Evolutionary conservation across 305 asterid species (phyloP).

Genomic region (Plantago lanceolata): DNA sequence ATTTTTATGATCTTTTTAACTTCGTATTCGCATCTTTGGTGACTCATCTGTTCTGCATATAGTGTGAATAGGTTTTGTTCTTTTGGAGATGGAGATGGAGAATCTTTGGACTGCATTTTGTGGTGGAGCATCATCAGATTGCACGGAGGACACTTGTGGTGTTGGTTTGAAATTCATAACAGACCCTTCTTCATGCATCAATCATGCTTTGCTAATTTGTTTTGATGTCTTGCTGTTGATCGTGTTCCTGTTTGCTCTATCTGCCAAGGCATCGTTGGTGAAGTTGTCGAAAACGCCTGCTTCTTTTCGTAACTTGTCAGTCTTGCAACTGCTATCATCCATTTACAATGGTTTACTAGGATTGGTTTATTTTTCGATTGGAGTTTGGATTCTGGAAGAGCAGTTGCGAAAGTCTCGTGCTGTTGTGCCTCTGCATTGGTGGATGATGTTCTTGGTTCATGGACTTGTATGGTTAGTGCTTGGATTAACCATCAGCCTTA

Average conservation of each 20-base stretch:
- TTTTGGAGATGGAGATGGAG: conserved; percentile 32
- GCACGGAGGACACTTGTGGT: conserved; percentile 24
- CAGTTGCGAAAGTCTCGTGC: conserved; percentile 29
- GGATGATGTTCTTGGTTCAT: conserved; percentile 53
- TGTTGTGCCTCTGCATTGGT: conserved; percentile 51
- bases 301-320: conserved; percentile 25
- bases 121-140: conserved; percentile 31
- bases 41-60: too few species aligned
- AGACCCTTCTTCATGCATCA: conserved; percentile 41
- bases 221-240: conserved; percentile 39
- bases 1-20: too few species aligned
- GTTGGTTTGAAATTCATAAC: conserved; percentile 23
- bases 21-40: too few species aligned
- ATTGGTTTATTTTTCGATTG: conserved; percentile 35
- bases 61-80: conserved; percentile 1
- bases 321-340: conserved; percentile 52
- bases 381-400: conserved; percentile 50
- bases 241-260: conserved; percentile 31
- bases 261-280: conserved; percentile 33
- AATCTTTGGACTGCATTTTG: conserved; percentile 39
- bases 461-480: conserved; percentile 56
- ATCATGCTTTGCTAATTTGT: conserved; percentile 28
- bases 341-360: conserved; percentile 61
- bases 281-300: conserved; percentile 29
- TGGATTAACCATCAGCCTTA: conserved; percentile 53